phyloP scores from a whole-genome alignment of 257 asterid species.

The Ilex asprella region DNA sequence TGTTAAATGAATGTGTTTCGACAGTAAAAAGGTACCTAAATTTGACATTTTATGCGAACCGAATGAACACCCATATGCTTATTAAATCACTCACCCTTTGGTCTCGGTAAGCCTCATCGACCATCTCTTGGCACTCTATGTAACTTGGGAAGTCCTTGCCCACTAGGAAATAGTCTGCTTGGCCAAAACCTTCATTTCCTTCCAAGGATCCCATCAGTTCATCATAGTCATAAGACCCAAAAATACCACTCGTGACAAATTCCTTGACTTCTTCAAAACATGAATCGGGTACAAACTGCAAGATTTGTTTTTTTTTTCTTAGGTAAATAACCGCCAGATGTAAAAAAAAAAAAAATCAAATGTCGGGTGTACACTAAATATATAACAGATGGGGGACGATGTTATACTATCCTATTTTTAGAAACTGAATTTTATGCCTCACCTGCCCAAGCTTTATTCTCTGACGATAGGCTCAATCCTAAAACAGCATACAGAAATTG shows the following conservation, averaged over 20 bases:
- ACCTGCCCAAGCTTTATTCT: neutral
- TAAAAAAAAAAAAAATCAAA: too few species aligned
- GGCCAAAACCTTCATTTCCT: constrained; percentile 82
- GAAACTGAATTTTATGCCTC: neutral
- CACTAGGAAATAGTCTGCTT: constrained; percentile 81
- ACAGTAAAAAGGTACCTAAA: too few species aligned
- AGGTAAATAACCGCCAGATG: too few species aligned
- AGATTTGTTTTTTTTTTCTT: neutral
- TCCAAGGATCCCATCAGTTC: constrained; percentile 69
- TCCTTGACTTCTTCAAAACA: constrained; percentile 65
- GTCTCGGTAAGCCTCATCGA: constrained; percentile 67
- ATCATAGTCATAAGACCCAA: constrained; percentile 51
- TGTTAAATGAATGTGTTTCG: too few species aligned
- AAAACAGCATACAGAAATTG: neutral
- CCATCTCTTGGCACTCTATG: constrained; percentile 82
- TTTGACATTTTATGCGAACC: too few species aligned
- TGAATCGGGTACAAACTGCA: constrained; percentile 67
- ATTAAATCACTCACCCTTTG: constrained; percentile 36
- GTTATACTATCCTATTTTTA: neutral
- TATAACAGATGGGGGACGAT: neutral
- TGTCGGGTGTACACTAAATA: too few species aligned
- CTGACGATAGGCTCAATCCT: neutral
- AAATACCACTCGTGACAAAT: constrained; percentile 61
- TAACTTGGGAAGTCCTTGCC: constrained; percentile 90
- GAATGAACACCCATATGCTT: too few species aligned